Evolutionary conservation across 2,329 filamentous ascomycete species (phyloP).

Genomic region (Aspergillus hiratsukae): DNA sequence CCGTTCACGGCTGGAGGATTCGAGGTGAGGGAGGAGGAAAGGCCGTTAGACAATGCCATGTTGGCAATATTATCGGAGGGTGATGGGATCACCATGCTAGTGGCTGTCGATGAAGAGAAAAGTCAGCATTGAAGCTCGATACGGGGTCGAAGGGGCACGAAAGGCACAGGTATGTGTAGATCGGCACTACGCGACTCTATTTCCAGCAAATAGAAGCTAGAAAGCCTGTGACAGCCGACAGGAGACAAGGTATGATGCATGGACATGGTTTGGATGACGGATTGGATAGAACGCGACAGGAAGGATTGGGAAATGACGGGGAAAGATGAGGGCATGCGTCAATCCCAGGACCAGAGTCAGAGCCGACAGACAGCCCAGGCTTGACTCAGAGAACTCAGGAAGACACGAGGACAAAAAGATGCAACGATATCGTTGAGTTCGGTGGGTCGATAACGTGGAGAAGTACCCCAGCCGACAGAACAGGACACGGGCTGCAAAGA

Average conservation of each 20-base stretch:
- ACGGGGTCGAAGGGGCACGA: conserved; percentile 12
- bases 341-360: conserved; percentile 19
- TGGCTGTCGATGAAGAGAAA: conserved; percentile 31
- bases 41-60: conserved; percentile 34
- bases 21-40: conserved; percentile 21
- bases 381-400: conserved; percentile 12
- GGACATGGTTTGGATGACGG: conserved; percentile 34
- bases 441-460: conserved; percentile 39
- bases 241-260: conserved; percentile 32
- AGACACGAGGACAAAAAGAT: conserved; percentile 12
- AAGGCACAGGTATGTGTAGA: conserved; percentile 21
- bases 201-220: conserved; percentile 20
- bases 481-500: conserved; percentile 25
- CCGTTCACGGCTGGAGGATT: conserved; percentile 23
- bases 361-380: conserved; percentile 13
- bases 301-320: conserved; percentile 17
- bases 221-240: conserved; percentile 20
- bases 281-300: conserved; percentile 33
- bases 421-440: conserved; percentile 22
- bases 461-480: conserved; percentile 35
- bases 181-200: conserved; percentile 32
- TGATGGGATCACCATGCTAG: conserved; percentile 45
- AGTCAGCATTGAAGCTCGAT: conserved; percentile 41
- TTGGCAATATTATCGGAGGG: conserved; percentile 31
- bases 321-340: conserved; percentile 15